Percentiles rank a stretch among this genome's conserved stretches.
Evolutionary conservation across 768 basidiomycete species (phyloP).

Genomic region (Phaeolepiota aurea): DNA sequence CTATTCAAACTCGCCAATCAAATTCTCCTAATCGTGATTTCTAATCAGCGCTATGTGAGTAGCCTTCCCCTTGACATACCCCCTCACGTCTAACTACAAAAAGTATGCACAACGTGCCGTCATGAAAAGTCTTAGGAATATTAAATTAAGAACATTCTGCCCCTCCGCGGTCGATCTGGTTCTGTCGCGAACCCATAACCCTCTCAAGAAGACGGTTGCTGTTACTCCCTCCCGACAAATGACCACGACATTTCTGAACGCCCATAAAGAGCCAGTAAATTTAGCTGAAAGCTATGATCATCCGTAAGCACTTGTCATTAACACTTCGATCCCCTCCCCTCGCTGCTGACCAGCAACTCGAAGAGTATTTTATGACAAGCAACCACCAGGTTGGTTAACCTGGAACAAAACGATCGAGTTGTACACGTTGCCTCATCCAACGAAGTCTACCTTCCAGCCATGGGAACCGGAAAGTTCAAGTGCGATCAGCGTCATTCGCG

Average conservation of each 20-base stretch:
- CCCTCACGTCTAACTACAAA: constrained; percentile 2
- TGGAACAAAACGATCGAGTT: constrained; percentile 40
- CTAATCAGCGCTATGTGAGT: constrained; percentile 49
- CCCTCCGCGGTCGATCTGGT: constrained; percentile 47
- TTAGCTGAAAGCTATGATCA: constrained; percentile 18
- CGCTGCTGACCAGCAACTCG: too few species aligned
- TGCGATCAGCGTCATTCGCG: constrained; percentile 41
- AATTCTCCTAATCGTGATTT: neutral
- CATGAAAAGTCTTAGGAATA: constrained; percentile 67
- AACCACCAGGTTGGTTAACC: constrained; percentile 61
- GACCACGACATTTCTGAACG: constrained; percentile 45
- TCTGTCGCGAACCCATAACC: constrained; percentile 56
- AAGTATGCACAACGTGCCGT: constrained; percentile 69
- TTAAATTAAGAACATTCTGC: constrained; percentile 76
- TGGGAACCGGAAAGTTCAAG: constrained; percentile 50
- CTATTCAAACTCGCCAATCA: neutral
- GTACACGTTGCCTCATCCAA: constrained; percentile 38
- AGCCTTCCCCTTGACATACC: neutral
- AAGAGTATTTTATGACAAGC: constrained; percentile 49
- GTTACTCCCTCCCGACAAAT: constrained; percentile 42
- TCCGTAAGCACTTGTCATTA: too few species aligned
- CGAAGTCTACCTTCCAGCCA: constrained; percentile 42
- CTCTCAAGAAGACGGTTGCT: constrained; percentile 45
- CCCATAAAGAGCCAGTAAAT: constrained; percentile 46
- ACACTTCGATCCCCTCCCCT: too few species aligned